phyloP scores from a whole-genome alignment of 257 asterid genomes.

The Solanum chiquidenum region DNA sequence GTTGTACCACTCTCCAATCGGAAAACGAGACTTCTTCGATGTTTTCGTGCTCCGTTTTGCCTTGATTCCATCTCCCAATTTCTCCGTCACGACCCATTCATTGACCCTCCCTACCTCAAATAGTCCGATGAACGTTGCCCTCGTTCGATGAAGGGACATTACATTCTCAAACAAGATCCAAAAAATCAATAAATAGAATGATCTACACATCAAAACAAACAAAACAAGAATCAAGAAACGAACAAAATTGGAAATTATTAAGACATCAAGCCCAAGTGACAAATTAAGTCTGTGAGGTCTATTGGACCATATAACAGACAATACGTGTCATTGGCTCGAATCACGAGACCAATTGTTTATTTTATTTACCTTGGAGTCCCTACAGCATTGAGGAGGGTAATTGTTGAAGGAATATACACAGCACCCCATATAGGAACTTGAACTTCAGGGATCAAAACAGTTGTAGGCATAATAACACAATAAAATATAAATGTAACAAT shows the following conservation, averaged over 20 bases:
- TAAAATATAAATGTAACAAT: slow-evolving; percentile 15
- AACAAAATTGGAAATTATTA: background rate
- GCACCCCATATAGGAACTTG: slow-evolving; percentile 21
- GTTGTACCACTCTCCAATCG: slow-evolving; percentile 3
- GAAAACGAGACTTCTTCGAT: slow-evolving; percentile 1
- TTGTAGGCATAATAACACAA: slow-evolving; percentile 9
- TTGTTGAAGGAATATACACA: slow-evolving; percentile 10
- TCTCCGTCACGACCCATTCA: slow-evolving; percentile 18
- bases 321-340: background rate
- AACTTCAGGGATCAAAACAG: slow-evolving; percentile 13
- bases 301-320: background rate
- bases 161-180: slow-evolving; percentile 18
- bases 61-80: slow-evolving; percentile 13
- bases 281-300: background rate
- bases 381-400: slow-evolving; percentile 14
- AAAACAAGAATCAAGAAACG: background rate
- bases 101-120: slow-evolving; percentile 9
- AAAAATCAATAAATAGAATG: slow-evolving; percentile 3
- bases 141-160: slow-evolving; percentile 21
- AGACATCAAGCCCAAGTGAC: background rate
- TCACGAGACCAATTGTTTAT: background rate
- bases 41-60: background rate
- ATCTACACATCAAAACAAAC: background rate
- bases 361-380: slow-evolving; percentile 18
- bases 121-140: slow-evolving; percentile 14